Evolutionary conservation across 306 rosid genomes (phyloP).

Genomic region (Quercus gilva): DNA sequence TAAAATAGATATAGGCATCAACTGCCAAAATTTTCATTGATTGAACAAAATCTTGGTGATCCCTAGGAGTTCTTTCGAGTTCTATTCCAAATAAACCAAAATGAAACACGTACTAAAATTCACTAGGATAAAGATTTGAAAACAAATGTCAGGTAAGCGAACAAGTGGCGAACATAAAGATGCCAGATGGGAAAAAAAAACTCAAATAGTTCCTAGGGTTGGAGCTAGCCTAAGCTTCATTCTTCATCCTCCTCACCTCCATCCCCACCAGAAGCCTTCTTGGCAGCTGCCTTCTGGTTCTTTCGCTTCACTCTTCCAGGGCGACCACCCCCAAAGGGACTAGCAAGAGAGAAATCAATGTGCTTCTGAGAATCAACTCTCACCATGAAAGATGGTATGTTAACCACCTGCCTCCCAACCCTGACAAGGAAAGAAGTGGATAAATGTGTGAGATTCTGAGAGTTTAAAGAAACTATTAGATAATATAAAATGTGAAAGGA

Average conservation of each 20-base stretch:
- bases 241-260: constrained; percentile 43
- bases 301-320: constrained; percentile 55
- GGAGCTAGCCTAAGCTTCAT: constrained; percentile 1
- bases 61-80: background rate
- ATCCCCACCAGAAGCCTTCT: constrained; percentile 41
- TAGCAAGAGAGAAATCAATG: constrained; percentile 63
- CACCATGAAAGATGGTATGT: constrained; percentile 70
- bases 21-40: background rate
- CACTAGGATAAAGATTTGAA: background rate
- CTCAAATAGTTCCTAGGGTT: background rate
- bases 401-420: constrained; percentile 77
- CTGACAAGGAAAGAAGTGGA: constrained; percentile 19
- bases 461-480: background rate
- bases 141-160: background rate
- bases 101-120: background rate
- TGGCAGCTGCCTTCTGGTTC: constrained; percentile 44
- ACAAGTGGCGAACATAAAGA: background rate
- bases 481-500: background rate
- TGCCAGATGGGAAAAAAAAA: background rate
- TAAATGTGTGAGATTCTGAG: background rate
- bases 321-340: constrained; percentile 69
- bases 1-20: background rate
- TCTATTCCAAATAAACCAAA: background rate
- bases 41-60: background rate
- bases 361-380: constrained; percentile 70